Evolutionary conservation across 2,329 filamentous ascomycete genomes (phyloP).

Genomic region (Corynespora cassiicola): DNA sequence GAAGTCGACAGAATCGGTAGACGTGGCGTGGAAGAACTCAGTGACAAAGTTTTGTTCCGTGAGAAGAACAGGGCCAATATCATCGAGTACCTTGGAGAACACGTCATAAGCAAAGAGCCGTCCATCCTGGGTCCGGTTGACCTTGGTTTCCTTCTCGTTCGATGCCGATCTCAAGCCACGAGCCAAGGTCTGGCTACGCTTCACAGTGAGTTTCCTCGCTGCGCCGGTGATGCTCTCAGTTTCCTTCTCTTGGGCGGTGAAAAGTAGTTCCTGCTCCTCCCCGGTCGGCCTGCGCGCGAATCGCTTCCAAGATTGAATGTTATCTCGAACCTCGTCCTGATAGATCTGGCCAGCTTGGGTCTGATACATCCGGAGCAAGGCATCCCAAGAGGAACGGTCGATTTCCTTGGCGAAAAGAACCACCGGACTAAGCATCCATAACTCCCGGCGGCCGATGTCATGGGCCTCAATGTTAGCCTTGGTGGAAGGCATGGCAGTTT

Average conservation of each 20-base stretch:
- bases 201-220: conserved; percentile 91
- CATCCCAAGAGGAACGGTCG: conserved; percentile 81
- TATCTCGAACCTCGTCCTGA: conserved; percentile 80
- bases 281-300: conserved; percentile 76
- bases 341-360: conserved; percentile 78
- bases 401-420: conserved; percentile 89
- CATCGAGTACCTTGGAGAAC: conserved; percentile 80
- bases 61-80: conserved; percentile 81
- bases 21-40: conserved; percentile 97
- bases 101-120: conserved; percentile 79
- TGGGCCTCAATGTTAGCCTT: conserved; percentile 75
- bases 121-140: conserved; percentile 67
- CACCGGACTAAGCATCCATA: conserved; percentile 89
- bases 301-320: conserved; percentile 79
- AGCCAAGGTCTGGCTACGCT: conserved; percentile 86
- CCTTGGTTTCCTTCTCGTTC: conserved; percentile 64
- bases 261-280: conserved; percentile 85
- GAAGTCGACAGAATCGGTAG: conserved; percentile 81
- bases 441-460: conserved; percentile 71
- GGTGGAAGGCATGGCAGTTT: conserved; percentile 50
- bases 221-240: conserved; percentile 69
- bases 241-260: conserved; percentile 89
- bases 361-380: conserved; percentile 80
- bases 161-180: conserved; percentile 73
- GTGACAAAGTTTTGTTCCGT: conserved; percentile 97